Base-by-base conservation (phyloP, 805 yeast genomes). In the Kazachstania africana region DNA sequence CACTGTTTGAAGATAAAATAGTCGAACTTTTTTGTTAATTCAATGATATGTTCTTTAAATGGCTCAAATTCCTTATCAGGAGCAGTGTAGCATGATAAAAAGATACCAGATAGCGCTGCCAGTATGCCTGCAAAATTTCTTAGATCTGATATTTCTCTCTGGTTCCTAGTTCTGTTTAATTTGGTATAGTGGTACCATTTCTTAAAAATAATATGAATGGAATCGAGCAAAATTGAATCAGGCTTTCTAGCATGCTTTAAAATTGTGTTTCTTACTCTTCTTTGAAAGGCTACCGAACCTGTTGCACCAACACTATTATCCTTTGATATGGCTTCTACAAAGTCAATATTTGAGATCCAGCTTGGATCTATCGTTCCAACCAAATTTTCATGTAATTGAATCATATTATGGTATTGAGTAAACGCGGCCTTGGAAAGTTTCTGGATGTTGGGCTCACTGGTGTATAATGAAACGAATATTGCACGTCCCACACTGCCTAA, bases 281-380 rank as follows among this genome's bases (percentile, higher is more conserved):
- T 78, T 45, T 80, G 85, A 22, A 79, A 63, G 0, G 93, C 85
- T 5, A 78, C 75, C 14, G 75, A 65, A 18, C 91, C 87, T 5
- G 50, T 39, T 1, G 81, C 73, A 25, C 78, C 69, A 2, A 75
- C 68, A 1, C 27, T 26, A 15, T 59, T 57, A 15, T 63, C 68
- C 5, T 68, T 53, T 3, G 69, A 54, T 28, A 81, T 58, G 3
- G 63, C 59, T 8, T 42, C 39, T 26, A 65, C 64, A 16, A 72
- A 59, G 0, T 51, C 59, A 4, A 48, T 30, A 35, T 69, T 66
- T 10, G 40, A 41, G 14, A 47, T 31, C 27, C 44, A 39, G 3
- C 24, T 39, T 20, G 42, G 43, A 14, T 50, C 53, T 0, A 41
- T 32, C 8, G 36, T 34, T 2, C 45, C 42, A 18, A 47, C 41